phyloP scores from a whole-genome alignment of 192 early-diverging fungal species.

The Podila minutissima region DNA sequence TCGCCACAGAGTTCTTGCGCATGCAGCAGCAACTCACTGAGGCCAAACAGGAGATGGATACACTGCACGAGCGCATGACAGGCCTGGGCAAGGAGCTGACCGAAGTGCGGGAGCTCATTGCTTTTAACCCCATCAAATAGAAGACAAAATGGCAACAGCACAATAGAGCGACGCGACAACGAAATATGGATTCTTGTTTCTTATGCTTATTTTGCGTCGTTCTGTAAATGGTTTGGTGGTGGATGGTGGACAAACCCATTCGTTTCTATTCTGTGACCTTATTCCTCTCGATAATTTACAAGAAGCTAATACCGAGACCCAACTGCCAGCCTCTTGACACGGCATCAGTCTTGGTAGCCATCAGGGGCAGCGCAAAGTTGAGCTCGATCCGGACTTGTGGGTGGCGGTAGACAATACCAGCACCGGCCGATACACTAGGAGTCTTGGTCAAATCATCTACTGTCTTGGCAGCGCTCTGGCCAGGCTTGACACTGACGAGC shows the following conservation, averaged over 20 bases:
- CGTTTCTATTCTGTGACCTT: background rate
- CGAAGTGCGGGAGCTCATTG: slow-evolving; percentile 38
- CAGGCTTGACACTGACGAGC: slow-evolving; percentile 62
- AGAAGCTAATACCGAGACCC: slow-evolving; percentile 87
- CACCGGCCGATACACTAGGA: slow-evolving; percentile 79
- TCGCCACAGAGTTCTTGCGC: slow-evolving; percentile 28
- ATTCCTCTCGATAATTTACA: slow-evolving; percentile 51
- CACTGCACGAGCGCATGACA: slow-evolving; percentile 29
- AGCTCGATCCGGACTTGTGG: slow-evolving; percentile 88
- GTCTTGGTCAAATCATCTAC: slow-evolving; percentile 58
- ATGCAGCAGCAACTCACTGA: slow-evolving; percentile 39
- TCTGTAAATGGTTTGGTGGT: background rate
- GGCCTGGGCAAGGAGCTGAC: slow-evolving; percentile 36
- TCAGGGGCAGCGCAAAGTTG: slow-evolving; percentile 88
- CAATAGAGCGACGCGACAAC: background rate
- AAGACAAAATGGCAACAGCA: background rate
- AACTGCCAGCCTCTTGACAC: slow-evolving; percentile 84
- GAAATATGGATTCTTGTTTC: background rate
- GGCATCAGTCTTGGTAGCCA: slow-evolving; percentile 68
- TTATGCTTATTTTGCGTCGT: background rate
- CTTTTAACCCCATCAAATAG: slow-evolving; percentile 35
- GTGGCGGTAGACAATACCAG: slow-evolving; percentile 89
- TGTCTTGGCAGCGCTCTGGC: slow-evolving; percentile 29
- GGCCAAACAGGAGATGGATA: slow-evolving; percentile 34
- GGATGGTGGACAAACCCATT: background rate